Evolutionary conservation across 2,329 filamentous ascomycete genomes (phyloP).

Genomic region (Xylaria sp.): DNA sequence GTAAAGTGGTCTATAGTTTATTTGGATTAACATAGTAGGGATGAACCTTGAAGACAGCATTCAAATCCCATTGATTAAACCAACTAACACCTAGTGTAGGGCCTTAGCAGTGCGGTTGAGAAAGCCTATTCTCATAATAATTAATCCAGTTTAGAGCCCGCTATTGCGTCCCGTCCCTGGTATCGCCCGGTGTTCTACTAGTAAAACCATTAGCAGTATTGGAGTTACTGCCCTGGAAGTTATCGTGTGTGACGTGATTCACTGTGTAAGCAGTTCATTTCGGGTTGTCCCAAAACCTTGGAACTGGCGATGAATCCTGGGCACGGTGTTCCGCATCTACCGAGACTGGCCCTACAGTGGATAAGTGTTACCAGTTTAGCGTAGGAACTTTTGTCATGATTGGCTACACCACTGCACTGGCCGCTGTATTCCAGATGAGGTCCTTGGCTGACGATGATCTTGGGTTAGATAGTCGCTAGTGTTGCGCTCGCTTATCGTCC

Average conservation of each 20-base stretch:
- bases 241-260: slow-evolving; percentile 18
- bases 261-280: slow-evolving; percentile 27
- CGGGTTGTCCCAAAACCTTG: slow-evolving; percentile 28
- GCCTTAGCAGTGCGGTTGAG: not conserved
- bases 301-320: slow-evolving; percentile 23
- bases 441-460: slow-evolving; percentile 16
- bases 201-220: not conserved
- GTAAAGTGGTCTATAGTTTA: not conserved
- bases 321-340: slow-evolving; percentile 32
- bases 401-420: slow-evolving; percentile 16
- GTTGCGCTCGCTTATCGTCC: slow-evolving; percentile 24
- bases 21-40: slow-evolving; percentile 11
- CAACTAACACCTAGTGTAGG: not conserved
- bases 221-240: not conserved
- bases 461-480: slow-evolving; percentile 11
- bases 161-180: slow-evolving; percentile 28
- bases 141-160: slow-evolving; percentile 19
- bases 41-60: slow-evolving; percentile 24
- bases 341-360: slow-evolving; percentile 15
- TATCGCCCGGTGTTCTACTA: slow-evolving; percentile 14
- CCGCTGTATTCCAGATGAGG: not conserved
- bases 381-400: slow-evolving; percentile 29
- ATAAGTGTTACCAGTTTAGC: not conserved
- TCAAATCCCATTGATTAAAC: not conserved
- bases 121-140: not conserved